Percentiles rank a stretch among this genome's conserved stretches.
Evolutionary conservation across 805 yeast genomes (phyloP).

Genomic region (Barnettozyma populi): DNA sequence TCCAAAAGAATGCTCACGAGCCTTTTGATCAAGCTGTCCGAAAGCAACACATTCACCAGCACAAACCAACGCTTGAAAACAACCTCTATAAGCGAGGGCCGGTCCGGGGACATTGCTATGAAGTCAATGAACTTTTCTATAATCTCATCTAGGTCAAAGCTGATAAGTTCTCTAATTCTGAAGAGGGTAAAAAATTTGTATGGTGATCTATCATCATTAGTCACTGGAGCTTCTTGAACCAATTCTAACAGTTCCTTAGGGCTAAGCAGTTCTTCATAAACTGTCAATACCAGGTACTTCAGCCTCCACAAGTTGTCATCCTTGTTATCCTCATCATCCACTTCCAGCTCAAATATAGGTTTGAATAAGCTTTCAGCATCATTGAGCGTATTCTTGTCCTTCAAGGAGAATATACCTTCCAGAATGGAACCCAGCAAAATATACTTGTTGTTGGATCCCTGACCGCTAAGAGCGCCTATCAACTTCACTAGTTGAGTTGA

Average conservation of each 20-base stretch:
- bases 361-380: conserved; percentile 22
- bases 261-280: conserved; percentile 36
- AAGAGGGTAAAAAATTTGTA: conserved; percentile 35
- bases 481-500: conserved; percentile 35
- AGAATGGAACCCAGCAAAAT: conserved; percentile 28
- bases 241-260: conserved; percentile 20
- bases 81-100: conserved; percentile 10
- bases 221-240: conserved; percentile 3
- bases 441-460: conserved; percentile 13
- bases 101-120: conserved; percentile 9
- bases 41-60: conserved; percentile 33
- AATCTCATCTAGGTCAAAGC: conserved; percentile 22
- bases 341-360: conserved; percentile 20
- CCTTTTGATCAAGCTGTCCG: conserved; percentile 24
- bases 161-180: conserved; percentile 44
- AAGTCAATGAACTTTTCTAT: conserved; percentile 23
- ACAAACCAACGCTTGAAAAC: conserved; percentile 53
- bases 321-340: conserved; percentile 1
- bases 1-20: conserved; percentile 26
- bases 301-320: conserved; percentile 36
- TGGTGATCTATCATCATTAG: not conserved
- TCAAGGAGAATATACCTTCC: conserved; percentile 36
- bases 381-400: conserved; percentile 25
- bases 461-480: conserved; percentile 20
- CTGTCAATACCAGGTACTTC: conserved; percentile 41